A percentile compares a stretch with the other conserved stretches of the same genome.
Evolutionary conservation across 305 asterid species (phyloP).

Genomic region (Fraxinus angustifolia): DNA sequence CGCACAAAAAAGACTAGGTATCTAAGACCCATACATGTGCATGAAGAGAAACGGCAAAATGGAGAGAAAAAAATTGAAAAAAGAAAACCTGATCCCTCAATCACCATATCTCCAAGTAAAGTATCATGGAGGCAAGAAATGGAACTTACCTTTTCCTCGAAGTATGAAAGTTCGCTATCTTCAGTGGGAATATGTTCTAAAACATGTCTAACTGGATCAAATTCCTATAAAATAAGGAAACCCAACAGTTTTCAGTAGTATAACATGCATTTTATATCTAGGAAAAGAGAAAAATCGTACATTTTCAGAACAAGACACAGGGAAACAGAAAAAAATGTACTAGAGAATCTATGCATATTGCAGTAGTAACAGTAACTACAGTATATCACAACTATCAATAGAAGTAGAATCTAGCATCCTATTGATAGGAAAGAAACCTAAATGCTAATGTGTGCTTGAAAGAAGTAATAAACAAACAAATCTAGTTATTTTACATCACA

Average conservation of each 20-base stretch:
- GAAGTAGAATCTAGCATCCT: conserved; percentile 22
- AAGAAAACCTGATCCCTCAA: background rate
- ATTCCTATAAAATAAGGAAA: conserved; percentile 51
- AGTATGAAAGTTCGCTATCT: conserved; percentile 61
- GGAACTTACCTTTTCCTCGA: conserved; percentile 79
- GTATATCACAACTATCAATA: conserved; percentile 17
- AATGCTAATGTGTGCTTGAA: background rate
- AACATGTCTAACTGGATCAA: conserved; percentile 81
- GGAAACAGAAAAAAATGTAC: conserved; percentile 8
- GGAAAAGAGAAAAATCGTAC: background rate
- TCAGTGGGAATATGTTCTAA: conserved; percentile 70
- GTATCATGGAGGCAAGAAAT: conserved; percentile 18
- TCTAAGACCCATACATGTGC: background rate
- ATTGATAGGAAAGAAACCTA: conserved; percentile 8
- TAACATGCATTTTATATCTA: conserved; percentile 14
- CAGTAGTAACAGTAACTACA: background rate
- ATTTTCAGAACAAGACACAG: conserved; percentile 6
- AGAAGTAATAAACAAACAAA: conserved; percentile 15
- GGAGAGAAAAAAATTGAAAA: background rate
- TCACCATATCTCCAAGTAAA: conserved; percentile 14
- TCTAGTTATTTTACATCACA: conserved; percentile 4
- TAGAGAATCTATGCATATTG: conserved; percentile 1
- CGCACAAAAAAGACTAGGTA: background rate
- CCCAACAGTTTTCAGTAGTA: conserved; percentile 31
- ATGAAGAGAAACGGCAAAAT: background rate